Conservation (phyloP, 2,329 filamentous ascomycete genomes). For the Microsporum canis region DNA sequence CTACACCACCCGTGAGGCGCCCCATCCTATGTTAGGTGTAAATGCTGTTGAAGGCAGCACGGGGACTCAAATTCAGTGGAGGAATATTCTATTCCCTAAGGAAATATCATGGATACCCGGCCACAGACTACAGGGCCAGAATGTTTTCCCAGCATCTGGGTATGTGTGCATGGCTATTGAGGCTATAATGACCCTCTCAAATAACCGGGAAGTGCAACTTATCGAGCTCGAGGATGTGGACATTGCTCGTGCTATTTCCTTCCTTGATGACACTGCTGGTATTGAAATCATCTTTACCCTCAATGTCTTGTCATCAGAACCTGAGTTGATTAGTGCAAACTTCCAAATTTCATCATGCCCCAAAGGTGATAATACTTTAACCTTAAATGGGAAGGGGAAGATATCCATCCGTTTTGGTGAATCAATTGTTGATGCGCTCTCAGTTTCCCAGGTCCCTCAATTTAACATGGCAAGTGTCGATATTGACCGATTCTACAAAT, state of each 20-base stretch:
- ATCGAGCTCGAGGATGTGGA: slow-evolving; percentile 18
- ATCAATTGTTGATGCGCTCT: slow-evolving; percentile 2
- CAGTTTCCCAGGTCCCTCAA: background rate
- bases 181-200: slow-evolving; percentile 12
- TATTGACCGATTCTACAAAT: slow-evolving; percentile 15
- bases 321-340: slow-evolving; percentile 7
- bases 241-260: slow-evolving; percentile 13
- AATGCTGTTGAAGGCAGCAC: slow-evolving; percentile 8
- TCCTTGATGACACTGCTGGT: slow-evolving; percentile 1
- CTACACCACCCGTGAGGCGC: slow-evolving; percentile 6
- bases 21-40: slow-evolving; percentile 16
- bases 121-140: slow-evolving; percentile 22
- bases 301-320: background rate
- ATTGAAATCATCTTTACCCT: background rate
- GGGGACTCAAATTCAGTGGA: slow-evolving; percentile 19
- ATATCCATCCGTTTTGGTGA: background rate
- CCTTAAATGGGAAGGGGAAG: slow-evolving; percentile 1
- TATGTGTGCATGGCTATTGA: slow-evolving; percentile 21
- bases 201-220: slow-evolving; percentile 1
- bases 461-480: background rate
- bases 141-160: slow-evolving; percentile 22
- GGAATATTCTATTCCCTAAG: slow-evolving; percentile 17
- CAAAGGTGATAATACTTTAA: background rate
- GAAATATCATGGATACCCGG: slow-evolving; percentile 25
- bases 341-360: slow-evolving; percentile 3